These are phyloP conservation scores for Fusarium mangiferae DNA, from an alignment of 2,329 filamentous ascomycete genomes.

Conservation along the genomic window DNA sequence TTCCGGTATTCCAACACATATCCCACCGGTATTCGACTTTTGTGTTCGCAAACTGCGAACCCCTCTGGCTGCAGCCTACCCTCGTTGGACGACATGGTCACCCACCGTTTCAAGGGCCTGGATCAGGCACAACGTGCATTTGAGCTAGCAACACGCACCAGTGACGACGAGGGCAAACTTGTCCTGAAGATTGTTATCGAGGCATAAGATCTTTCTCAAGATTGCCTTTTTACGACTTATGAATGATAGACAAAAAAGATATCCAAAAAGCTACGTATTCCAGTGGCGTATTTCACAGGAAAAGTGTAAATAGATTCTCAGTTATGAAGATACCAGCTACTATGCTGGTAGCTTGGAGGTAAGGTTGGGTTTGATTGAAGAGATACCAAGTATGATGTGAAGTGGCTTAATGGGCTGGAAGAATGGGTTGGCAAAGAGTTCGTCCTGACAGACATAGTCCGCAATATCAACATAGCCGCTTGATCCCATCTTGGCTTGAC, in stretches of 20 bases:
- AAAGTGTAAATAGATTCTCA: background rate
- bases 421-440: background rate
- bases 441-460: background rate
- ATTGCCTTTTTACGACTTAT: slow-evolving; percentile 15
- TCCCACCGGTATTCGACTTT: slow-evolving; percentile 72
- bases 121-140: slow-evolving; percentile 72
- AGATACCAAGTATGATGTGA: background rate
- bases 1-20: slow-evolving; percentile 84
- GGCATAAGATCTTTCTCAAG: slow-evolving; percentile 48
- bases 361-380: background rate
- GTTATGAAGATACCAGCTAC: background rate
- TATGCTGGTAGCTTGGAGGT: background rate
- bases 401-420: background rate
- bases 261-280: slow-evolving; percentile 9
- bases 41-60: slow-evolving; percentile 58
- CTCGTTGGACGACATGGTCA: slow-evolving; percentile 76
- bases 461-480: background rate
- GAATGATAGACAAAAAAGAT: slow-evolving; percentile 36
- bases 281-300: background rate
- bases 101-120: slow-evolving; percentile 75
- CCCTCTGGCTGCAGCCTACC: slow-evolving; percentile 62
- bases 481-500: background rate
- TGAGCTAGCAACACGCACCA: slow-evolving; percentile 74
- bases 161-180: slow-evolving; percentile 73
- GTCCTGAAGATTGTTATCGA: slow-evolving; percentile 79